Evolutionary conservation across 768 basidiomycete species (phyloP), one percentile per base, ranked within the genome.

Genomic region (Phaeotremella fagi): DNA sequence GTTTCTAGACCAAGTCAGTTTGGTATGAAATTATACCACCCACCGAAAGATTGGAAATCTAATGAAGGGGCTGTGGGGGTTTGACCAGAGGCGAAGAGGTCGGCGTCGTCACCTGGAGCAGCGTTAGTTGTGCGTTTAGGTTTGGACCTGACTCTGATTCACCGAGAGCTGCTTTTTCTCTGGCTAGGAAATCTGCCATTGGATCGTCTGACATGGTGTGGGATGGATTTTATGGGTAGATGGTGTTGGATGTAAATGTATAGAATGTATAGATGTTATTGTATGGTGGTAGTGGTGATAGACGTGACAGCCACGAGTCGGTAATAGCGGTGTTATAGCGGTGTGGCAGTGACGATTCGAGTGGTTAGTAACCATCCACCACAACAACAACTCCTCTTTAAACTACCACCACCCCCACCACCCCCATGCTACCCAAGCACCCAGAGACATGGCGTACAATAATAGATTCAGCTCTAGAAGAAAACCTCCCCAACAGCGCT

Each of bases 151-250:
- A 6, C 38, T 22, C 20, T 41, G 16, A 61, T 68, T 54, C 52
- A 74, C 72, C 72, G 24, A 74, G 57, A 25, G 66, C 65, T 14
- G 64, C 68, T 52, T 68, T 65, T 51, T 74, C 72, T 44, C 68
- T 41, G 4, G 72, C 72, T 18, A 74, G 61, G 63, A 72, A 74
- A 50, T 71, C 72, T 23, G 72, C 72, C 54, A 67, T 71, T 28
- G 68, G 70, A 60, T 74, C 72, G 57, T 74, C 66, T 37, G 63
- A 64, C 64, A 66, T 68, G 20, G 20, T 50, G 43, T 18, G 24
- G 25, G 4, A 14, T n/a, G 48, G 48, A 24, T 43, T 23, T 18
- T 33, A 33, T 18, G 38, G 38, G 6, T 14, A 6, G 7, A 41
- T 6, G 38, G 6, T 7, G 20, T 12, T 12, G 20, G 18, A 35